A percentile compares a stretch with the other conserved stretches of the same genome.
Conservation (phyloP, 352 stramenopile genomes). For the Phytophthora citricola region DNA sequence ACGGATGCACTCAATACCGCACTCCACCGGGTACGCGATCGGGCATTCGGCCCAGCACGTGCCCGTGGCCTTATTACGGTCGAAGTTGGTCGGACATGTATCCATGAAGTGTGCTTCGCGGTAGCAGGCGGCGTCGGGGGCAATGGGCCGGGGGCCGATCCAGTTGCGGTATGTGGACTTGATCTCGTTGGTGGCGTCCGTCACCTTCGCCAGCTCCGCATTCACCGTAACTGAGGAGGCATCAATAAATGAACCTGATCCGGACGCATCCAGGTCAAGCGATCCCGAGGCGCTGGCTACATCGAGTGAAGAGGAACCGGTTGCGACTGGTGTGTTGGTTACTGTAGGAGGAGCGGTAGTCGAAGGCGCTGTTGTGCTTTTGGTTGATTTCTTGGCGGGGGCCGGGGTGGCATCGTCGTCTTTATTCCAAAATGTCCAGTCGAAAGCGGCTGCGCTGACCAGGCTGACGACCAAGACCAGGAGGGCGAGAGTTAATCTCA, state of each 20-base stretch:
- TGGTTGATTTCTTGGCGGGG: background rate
- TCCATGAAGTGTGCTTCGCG: slow-evolving; percentile 50
- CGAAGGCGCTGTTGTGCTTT: slow-evolving; percentile 5
- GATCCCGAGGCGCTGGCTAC: slow-evolving; percentile 9
- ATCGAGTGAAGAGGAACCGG: slow-evolving; percentile 18
- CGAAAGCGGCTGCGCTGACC: slow-evolving; percentile 17
- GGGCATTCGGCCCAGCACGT: slow-evolving; percentile 66
- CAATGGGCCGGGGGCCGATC: slow-evolving; percentile 36
- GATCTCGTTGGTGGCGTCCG: slow-evolving; percentile 21
- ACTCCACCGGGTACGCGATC: slow-evolving; percentile 64
- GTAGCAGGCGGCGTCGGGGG: slow-evolving; percentile 53
- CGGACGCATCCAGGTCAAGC: background rate
- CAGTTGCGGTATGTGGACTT: slow-evolving; percentile 39
- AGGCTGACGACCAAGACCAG: slow-evolving; percentile 27
- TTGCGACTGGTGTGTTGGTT: background rate
- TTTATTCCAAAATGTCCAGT: slow-evolving; percentile 35
- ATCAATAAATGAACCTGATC: slow-evolving; percentile 26
- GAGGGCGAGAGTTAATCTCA: slow-evolving; percentile 24
- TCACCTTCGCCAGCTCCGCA: slow-evolving; percentile 13
- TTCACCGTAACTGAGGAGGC: slow-evolving; percentile 10
- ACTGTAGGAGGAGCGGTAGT: slow-evolving; percentile 7
- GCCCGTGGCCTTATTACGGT: slow-evolving; percentile 41
- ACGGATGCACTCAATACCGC: slow-evolving; percentile 60
- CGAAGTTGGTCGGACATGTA: slow-evolving; percentile 45
- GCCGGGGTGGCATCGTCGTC: slow-evolving; percentile 18